Percentiles rank a stretch among this genome's conserved stretches.
Conservation (phyloP, 2,329 filamentous ascomycete species). For the Fusarium burgessii region DNA sequence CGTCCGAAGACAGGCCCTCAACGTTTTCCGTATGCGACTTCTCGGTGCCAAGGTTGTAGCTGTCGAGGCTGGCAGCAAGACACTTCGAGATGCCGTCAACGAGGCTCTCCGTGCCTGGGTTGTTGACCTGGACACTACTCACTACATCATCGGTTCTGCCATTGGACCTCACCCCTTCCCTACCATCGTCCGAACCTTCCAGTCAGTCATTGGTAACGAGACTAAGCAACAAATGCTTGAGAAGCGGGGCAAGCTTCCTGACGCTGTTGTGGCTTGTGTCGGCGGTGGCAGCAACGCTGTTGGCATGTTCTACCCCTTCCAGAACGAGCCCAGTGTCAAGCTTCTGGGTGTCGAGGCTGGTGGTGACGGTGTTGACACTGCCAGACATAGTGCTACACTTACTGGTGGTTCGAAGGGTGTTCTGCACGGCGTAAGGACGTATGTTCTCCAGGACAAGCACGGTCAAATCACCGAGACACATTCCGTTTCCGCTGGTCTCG, state of each 20-base stretch:
- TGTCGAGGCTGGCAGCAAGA: conserved; percentile 89
- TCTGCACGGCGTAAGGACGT: conserved; percentile 94
- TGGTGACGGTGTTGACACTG: conserved; percentile 90
- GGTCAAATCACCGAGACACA: conserved; percentile 96
- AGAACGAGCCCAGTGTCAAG: conserved; percentile 85
- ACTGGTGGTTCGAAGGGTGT: conserved; percentile 90
- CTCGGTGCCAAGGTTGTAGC: conserved; percentile 93
- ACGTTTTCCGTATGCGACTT: conserved; percentile 98
- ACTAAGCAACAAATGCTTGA: conserved; percentile 92
- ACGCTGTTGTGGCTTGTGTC: conserved; percentile 96
- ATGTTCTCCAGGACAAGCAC: conserved; percentile 91
- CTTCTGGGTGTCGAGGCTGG: conserved; percentile 95
- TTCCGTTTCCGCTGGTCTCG: conserved; percentile 94
- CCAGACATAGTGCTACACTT: conserved; percentile 87
- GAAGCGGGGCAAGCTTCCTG: conserved; percentile 87
- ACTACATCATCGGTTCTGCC: conserved; percentile 98
- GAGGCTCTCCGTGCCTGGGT: conserved; percentile 97
- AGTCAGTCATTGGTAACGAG: conserved; percentile 94
- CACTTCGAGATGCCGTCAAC: conserved; percentile 90
- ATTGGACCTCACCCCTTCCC: conserved; percentile 99
- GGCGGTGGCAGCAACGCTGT: conserved; percentile 95
- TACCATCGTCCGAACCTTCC: conserved; percentile 96
- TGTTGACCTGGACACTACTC: conserved; percentile 89
- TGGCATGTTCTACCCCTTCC: conserved; percentile 98
- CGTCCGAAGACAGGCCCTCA: conserved; percentile 93